phyloP scores from a whole-genome alignment of 768 basidiomycete species.

The Psilocybe cubensis region DNA sequence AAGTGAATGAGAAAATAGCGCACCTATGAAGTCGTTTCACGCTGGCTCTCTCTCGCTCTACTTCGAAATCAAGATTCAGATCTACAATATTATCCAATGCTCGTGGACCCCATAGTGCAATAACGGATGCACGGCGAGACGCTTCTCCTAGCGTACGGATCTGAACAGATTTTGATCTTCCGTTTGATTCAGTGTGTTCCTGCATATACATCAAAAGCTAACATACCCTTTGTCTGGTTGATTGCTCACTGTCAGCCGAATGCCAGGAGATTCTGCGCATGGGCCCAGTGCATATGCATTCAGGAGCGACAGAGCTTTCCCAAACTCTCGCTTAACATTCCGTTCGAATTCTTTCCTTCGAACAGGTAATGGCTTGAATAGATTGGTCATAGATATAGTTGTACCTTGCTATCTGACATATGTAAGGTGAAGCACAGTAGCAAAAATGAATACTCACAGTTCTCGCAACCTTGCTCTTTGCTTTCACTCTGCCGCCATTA shows the following conservation, averaged over 20 bases:
- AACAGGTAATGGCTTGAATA: slow-evolving; percentile 87
- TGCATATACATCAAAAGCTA: neutral
- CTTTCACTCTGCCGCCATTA: slow-evolving; percentile 59
- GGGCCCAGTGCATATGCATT: slow-evolving; percentile 91
- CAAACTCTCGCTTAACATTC: slow-evolving; percentile 88
- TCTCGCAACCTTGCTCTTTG: slow-evolving; percentile 68
- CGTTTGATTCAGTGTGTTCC: neutral
- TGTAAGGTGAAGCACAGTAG: neutral
- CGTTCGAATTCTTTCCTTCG: slow-evolving; percentile 89
- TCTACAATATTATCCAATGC: slow-evolving; percentile 75
- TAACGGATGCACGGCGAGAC: slow-evolving; percentile 64
- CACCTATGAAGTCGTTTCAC: slow-evolving; percentile 40
- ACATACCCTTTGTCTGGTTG: slow-evolving; percentile 71
- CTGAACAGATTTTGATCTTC: slow-evolving; percentile 66
- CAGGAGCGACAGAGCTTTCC: slow-evolving; percentile 79
- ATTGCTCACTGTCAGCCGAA: slow-evolving; percentile 77
- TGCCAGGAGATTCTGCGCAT: slow-evolving; percentile 72
- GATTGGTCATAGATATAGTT: slow-evolving; percentile 68
- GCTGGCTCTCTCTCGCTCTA: slow-evolving; percentile 64
- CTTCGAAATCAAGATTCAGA: slow-evolving; percentile 69
- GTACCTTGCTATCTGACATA: slow-evolving; percentile 75
- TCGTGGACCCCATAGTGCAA: slow-evolving; percentile 85
- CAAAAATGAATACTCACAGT: slow-evolving; percentile 52
- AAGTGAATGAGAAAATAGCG: neutral
- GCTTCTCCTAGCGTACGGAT: slow-evolving; percentile 74